These are phyloP conservation scores for Penicillium corylophilum DNA, from an alignment of 2,329 filamentous ascomycete species.

Conservation along the genomic window DNA sequence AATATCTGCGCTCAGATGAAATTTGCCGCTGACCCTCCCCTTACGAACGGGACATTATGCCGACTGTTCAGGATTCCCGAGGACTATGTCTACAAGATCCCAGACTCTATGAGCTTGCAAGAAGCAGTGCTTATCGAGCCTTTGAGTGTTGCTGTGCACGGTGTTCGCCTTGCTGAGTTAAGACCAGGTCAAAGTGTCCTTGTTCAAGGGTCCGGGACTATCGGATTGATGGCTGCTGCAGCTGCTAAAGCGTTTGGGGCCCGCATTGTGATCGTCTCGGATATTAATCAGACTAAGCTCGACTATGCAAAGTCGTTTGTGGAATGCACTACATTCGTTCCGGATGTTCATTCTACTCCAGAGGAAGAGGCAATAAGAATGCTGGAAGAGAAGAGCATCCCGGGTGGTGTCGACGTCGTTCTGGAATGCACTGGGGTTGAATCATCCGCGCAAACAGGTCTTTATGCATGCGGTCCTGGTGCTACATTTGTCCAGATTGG, in stretches of 20 bases:
- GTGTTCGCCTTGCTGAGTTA: slow-evolving; percentile 1
- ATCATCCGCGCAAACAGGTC: not conserved
- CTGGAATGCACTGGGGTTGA: slow-evolving; percentile 9
- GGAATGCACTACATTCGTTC: not conserved
- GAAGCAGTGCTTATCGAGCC: slow-evolving; percentile 31
- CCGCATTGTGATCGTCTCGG: not conserved
- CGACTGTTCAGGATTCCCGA: slow-evolving; percentile 39
- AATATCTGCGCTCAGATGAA: slow-evolving; percentile 43
- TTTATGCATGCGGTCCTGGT: not conserved
- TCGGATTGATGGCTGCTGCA: slow-evolving; percentile 3
- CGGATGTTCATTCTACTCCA: not conserved
- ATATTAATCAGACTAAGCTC: slow-evolving; percentile 1
- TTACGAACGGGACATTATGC: slow-evolving; percentile 37
- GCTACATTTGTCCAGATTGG: slow-evolving; percentile 7
- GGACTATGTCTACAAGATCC: slow-evolving; percentile 43
- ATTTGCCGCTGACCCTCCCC: slow-evolving; percentile 44
- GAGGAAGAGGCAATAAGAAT: not conserved
- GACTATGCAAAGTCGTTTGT: slow-evolving; percentile 2
- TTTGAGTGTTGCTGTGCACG: slow-evolving; percentile 7
- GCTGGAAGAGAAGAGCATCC: not conserved
- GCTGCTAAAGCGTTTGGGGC: not conserved
- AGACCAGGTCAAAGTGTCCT: slow-evolving; percentile 3
- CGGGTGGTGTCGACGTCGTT: slow-evolving; percentile 3
- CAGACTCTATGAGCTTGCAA: slow-evolving; percentile 36
- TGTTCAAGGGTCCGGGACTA: slow-evolving; percentile 7